Conservation (phyloP, 768 basidiomycete genomes). For the Leccinum ochraceum region DNA sequence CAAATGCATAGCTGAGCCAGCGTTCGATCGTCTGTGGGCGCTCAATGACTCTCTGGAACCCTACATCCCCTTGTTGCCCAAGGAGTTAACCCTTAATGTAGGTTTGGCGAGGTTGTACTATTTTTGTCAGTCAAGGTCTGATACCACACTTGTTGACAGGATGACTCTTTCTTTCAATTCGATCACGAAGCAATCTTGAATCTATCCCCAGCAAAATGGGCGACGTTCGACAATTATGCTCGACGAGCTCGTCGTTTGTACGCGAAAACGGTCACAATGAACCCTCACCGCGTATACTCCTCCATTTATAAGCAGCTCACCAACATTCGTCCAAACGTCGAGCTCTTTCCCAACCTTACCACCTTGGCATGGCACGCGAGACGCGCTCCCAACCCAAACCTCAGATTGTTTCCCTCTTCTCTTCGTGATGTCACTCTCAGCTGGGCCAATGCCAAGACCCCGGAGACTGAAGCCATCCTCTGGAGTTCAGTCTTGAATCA, state of each 20-base stretch:
- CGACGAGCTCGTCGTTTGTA: conserved; percentile 23
- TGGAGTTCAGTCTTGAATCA: conserved; percentile 25
- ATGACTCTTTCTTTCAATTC: conserved; percentile 21
- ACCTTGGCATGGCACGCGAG: conserved; percentile 21
- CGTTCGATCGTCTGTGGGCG: conserved; percentile 27
- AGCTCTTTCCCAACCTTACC: conserved; percentile 26
- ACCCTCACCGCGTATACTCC: conserved; percentile 26
- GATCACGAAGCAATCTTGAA: conserved; percentile 4
- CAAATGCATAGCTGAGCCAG: conserved; percentile 20
- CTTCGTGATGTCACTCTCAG: conserved; percentile 23
- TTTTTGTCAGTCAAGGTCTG: conserved; percentile 6
- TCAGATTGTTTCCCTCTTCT: conserved; percentile 25
- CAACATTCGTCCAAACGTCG: conserved; percentile 23
- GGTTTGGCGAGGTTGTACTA: background rate
- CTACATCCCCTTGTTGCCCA: conserved; percentile 23
- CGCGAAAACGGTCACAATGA: conserved; percentile 29
- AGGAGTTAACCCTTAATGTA: conserved; percentile 23
- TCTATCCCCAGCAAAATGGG: conserved; percentile 19
- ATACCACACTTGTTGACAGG: conserved; percentile 13
- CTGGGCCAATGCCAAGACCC: conserved; percentile 19
- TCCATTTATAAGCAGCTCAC: conserved; percentile 28
- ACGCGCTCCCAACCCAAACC: conserved; percentile 4
- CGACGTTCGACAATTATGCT: conserved; percentile 25
- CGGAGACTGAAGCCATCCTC: conserved; percentile 17
- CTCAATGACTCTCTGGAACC: conserved; percentile 28